Percentiles rank a stretch among this genome's conserved stretches.
Evolutionary conservation across 1,284 basidiomycete species (phyloP).

Genomic region (Apiotrichum montevideense): DNA sequence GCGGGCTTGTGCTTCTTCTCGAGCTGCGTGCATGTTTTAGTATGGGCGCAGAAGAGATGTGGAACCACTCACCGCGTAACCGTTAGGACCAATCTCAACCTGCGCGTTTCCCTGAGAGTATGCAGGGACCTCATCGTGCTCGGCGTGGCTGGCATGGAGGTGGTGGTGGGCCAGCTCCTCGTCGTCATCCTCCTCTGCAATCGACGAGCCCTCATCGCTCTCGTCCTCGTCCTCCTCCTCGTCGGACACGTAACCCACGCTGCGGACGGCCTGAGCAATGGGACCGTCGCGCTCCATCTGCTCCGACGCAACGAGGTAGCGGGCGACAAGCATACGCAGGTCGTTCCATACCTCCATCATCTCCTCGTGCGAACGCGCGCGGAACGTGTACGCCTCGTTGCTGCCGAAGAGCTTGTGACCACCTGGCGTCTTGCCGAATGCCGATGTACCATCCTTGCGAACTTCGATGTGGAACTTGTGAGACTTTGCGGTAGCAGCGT

Average conservation of each 20-base stretch:
- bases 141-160: slow-evolving; percentile 57
- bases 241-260: slow-evolving; percentile 60
- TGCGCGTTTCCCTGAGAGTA: slow-evolving; percentile 45
- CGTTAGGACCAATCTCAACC: slow-evolving; percentile 58
- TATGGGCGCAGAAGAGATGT: no score
- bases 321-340: slow-evolving; percentile 87
- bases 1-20: slow-evolving; percentile 20
- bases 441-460: slow-evolving; percentile 60
- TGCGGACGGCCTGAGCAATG: slow-evolving; percentile 84
- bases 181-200: slow-evolving; percentile 67
- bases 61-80: slow-evolving; percentile 61
- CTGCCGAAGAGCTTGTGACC: slow-evolving; percentile 55
- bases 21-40: slow-evolving; percentile 17
- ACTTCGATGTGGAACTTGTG: slow-evolving; percentile 99
- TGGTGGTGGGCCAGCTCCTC: slow-evolving; percentile 48
- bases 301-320: slow-evolving; percentile 92
- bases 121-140: slow-evolving; percentile 50
- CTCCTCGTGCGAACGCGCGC: slow-evolving; percentile 82
- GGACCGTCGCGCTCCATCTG: slow-evolving; percentile 88
- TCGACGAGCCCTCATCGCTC: slow-evolving; percentile 62
- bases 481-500: slow-evolving; percentile 58
- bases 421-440: slow-evolving; percentile 56
- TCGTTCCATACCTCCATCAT: slow-evolving; percentile 99
- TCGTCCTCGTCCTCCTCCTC: slow-evolving; percentile 67
- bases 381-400: slow-evolving; percentile 77